A percentile compares a stretch with the other conserved stretches of the same genome.
phyloP scores from a whole-genome alignment of 495 filamentous ascomycete genomes.

The Evernia prunastri region DNA sequence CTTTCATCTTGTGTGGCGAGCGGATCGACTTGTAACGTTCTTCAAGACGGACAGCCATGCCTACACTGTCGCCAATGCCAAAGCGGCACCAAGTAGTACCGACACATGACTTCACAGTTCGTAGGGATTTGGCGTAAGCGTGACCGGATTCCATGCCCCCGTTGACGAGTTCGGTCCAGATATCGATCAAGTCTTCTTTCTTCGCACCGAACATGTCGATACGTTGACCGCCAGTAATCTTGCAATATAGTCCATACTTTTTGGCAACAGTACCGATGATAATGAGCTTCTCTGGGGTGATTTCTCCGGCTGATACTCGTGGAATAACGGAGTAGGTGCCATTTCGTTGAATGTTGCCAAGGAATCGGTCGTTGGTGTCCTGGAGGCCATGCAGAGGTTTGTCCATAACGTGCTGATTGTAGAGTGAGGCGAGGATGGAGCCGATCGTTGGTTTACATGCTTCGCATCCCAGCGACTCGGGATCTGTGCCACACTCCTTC shows the following conservation, averaged over 20 bases:
- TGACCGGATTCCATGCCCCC: conserved; percentile 95
- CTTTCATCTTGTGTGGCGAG: conserved; percentile 89
- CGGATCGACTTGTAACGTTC: conserved; percentile 93
- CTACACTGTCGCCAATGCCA: conserved; percentile 92
- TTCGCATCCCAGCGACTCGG: conserved; percentile 78
- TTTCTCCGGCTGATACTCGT: conserved; percentile 79
- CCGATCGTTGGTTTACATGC: conserved; percentile 82
- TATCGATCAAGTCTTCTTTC: conserved; percentile 85
- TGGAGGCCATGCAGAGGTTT: conserved; percentile 69
- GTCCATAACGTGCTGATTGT: conserved; percentile 83
- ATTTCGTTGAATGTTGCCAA: conserved; percentile 94
- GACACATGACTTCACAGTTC: conserved; percentile 89
- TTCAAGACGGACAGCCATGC: conserved; percentile 87
- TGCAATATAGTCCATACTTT: conserved; percentile 84
- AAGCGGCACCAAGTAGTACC: conserved; percentile 94
- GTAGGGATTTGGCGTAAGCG: conserved; percentile 86
- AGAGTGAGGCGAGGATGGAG: conserved; percentile 78
- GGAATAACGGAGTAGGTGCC: conserved; percentile 91
- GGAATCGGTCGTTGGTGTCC: conserved; percentile 88
- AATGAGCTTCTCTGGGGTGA: conserved; percentile 85
- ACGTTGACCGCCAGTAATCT: conserved; percentile 91
- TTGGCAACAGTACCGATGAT: conserved; percentile 83
- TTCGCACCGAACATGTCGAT: conserved; percentile 95
- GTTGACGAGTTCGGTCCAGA: conserved; percentile 79
- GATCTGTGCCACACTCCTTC: conserved; percentile 69